Conservation (phyloP, 495 filamentous ascomycete species). For the Aspergillus wentii region DNA sequence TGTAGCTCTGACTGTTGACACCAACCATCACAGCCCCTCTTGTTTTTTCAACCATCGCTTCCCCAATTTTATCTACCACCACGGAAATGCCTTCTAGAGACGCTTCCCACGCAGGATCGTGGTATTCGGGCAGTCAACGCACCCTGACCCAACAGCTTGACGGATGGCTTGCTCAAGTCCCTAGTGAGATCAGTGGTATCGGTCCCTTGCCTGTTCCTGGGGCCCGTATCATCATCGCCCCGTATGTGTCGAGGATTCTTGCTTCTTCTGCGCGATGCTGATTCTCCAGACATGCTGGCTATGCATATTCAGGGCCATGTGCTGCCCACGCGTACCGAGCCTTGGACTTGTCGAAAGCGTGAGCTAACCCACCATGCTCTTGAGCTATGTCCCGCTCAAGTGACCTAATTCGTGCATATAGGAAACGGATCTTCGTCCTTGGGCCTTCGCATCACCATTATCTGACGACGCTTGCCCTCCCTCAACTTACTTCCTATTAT, state of each 20-base stretch:
- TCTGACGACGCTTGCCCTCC: slow-evolving; percentile 71
- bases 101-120: slow-evolving; percentile 72
- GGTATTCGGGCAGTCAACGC: slow-evolving; percentile 66
- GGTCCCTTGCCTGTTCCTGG: slow-evolving; percentile 63
- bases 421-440: slow-evolving; percentile 88
- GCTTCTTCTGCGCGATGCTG: slow-evolving; percentile 6
- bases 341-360: slow-evolving; percentile 79
- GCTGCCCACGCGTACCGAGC: slow-evolving; percentile 94
- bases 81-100: slow-evolving; percentile 53
- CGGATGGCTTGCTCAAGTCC: slow-evolving; percentile 70
- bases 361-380: slow-evolving; percentile 15
- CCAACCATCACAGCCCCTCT: no score
- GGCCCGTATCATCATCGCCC: slow-evolving; percentile 88
- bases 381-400: background rate
- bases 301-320: slow-evolving; percentile 88
- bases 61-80: background rate
- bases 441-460: slow-evolving; percentile 91
- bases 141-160: slow-evolving; percentile 70
- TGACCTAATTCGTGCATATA: no score
- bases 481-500: slow-evolving; percentile 67
- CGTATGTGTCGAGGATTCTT: slow-evolving; percentile 56
- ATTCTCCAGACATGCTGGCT: slow-evolving; percentile 79
- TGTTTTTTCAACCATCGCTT: background rate
- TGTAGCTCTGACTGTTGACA: background rate
- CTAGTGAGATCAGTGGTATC: slow-evolving; percentile 51